phyloP scores from a whole-genome alignment of 805 yeast species.

The Pichia phayaonensis region DNA sequence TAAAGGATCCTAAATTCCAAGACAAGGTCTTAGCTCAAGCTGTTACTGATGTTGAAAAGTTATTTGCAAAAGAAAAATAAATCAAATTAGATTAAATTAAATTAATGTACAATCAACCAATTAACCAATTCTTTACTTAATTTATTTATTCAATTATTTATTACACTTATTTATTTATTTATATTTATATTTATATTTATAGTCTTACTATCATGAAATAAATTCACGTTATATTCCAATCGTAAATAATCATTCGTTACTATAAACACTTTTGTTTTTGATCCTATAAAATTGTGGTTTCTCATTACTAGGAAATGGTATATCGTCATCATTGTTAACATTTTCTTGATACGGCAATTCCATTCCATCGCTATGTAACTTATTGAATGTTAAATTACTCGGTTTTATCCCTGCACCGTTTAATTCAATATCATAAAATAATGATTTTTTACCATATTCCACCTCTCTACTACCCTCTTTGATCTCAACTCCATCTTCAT shows the following conservation, averaged over 20 bases:
- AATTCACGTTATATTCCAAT: constrained; percentile 1
- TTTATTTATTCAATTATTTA: background rate
- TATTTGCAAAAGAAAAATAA: constrained; percentile 42
- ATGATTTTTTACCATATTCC: constrained; percentile 6
- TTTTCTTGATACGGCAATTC: background rate
- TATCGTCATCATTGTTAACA: background rate
- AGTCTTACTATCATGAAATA: constrained; percentile 1
- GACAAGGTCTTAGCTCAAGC: constrained; percentile 86
- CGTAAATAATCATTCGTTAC: background rate
- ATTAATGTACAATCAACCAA: too few species aligned
- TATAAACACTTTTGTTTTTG: constrained; percentile 10
- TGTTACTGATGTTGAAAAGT: constrained; percentile 83
- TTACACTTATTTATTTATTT: constrained; percentile 6
- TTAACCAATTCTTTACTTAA: too few species aligned
- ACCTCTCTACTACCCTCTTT: background rate
- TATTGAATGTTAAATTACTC: background rate
- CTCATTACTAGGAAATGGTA: constrained; percentile 29
- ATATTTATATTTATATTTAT: constrained; percentile 5
- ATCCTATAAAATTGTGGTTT: constrained; percentile 42
- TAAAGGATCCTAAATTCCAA: constrained; percentile 86
- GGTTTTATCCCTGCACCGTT: background rate
- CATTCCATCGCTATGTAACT: background rate
- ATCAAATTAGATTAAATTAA: too few species aligned
- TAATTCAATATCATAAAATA: background rate
- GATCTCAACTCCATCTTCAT: background rate